Conservation (phyloP, 202 grass and related monocot genomes). For the Schoenoplectus triqueter region DNA sequence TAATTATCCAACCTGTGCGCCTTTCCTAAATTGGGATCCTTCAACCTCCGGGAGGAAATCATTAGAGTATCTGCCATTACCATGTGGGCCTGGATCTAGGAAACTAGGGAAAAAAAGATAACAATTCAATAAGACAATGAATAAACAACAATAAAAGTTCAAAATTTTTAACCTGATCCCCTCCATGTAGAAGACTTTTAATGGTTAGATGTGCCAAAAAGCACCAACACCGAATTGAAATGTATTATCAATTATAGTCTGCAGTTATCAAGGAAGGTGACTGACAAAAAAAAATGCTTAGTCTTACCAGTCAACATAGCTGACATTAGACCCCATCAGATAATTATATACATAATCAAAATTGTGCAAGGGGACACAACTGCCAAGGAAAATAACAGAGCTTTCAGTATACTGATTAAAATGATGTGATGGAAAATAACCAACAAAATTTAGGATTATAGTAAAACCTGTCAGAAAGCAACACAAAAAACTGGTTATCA, state of each 20-base stretch:
- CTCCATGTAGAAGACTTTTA: neutral
- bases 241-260: slow-evolving; percentile 11
- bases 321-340: slow-evolving; percentile 79
- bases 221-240: neutral
- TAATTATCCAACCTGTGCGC: slow-evolving; percentile 76
- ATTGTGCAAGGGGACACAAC: slow-evolving; percentile 91
- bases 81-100: slow-evolving; percentile 96
- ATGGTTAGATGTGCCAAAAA: neutral
- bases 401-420: slow-evolving; percentile 43
- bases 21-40: slow-evolving; percentile 87
- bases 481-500: slow-evolving; percentile 95
- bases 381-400: slow-evolving; percentile 54
- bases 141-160: neutral
- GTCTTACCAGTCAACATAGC: slow-evolving; percentile 95
- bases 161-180: neutral
- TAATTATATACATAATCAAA: slow-evolving; percentile 98
- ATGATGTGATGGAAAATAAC: slow-evolving; percentile 36
- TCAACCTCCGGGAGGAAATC: slow-evolving; percentile 89
- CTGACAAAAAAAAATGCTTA: slow-evolving; percentile 14
- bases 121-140: slow-evolving; percentile 32
- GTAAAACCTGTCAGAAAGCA: slow-evolving; percentile 93
- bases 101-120: slow-evolving; percentile 59
- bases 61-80: slow-evolving; percentile 80
- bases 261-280: slow-evolving; percentile 38
- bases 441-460: slow-evolving; percentile 35